Base-by-base conservation (phyloP, 495 filamentous ascomycete species). In the Trichoderma asperelloides region DNA sequence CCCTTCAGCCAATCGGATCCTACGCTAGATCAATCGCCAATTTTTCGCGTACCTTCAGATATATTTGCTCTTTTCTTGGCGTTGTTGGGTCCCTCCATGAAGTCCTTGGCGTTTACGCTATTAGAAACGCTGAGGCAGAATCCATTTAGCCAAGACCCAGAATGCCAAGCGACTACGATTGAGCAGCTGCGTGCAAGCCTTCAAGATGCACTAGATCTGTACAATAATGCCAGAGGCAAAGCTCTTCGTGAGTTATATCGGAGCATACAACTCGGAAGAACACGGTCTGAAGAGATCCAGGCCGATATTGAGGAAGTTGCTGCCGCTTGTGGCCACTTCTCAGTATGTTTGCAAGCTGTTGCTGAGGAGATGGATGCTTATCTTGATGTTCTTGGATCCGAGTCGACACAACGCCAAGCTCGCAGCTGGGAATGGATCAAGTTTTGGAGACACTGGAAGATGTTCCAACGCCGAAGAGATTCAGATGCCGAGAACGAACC, bases 251-350 rank as follows among this genome's bases (percentile, higher is more conserved):
- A 86, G 64, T 80, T 98, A 16, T 97, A 98, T 76, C 87, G 86
- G 68, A 87, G 81, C 51, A 89, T 91, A 66, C 87, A 91, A 65
- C 78, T 91, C 27, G 84, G 85, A 47, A 85, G 84, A 66, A 78
- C 86, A 5, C 81, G 85, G 39, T 84, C 85, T 2, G 80, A 90
- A 40, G 88, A 88, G 49, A 80, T 91, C n/a, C 89, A 94, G 68
- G 95, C 95, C 7, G 95, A 97, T 73, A 89, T 96, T 63, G 95
- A 98, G 74, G 95, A 98, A 76, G 92, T 98, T 11, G 91, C 93
- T 39, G 95, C 95, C 6, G 94, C 91, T 57, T 98, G 95, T 72
- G 93, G 94, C 3, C 92, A 98, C 73, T 98, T 97, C 74, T 91
- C 89, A 72, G 96, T 92, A 71, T 93, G 90, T 23, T 79, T 98